These are phyloP conservation scores for Chaetomiaceae sp. DNA, from an alignment of 2,329 filamentous ascomycete species.

Conservation along the genomic window DNA sequence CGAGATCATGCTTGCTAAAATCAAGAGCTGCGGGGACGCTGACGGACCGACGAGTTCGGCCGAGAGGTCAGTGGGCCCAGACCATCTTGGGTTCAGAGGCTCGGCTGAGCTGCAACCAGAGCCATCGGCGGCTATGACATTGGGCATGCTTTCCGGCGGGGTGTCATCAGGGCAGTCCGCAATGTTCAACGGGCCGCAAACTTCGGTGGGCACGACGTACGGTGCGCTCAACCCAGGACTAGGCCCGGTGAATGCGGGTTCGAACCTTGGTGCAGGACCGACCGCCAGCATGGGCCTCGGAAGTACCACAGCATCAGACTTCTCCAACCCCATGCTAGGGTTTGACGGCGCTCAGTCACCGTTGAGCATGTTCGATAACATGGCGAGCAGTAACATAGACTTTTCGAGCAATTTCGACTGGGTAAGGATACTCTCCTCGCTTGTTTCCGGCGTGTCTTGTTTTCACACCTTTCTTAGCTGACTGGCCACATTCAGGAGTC, in stretches of 20 bases:
- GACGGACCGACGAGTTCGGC: conserved; percentile 11
- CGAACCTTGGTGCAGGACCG: background rate
- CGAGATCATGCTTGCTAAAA: conserved; percentile 78
- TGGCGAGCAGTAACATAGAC: conserved; percentile 40
- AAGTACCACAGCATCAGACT: conserved; percentile 36
- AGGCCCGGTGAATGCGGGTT: background rate
- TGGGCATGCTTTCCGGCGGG: conserved; percentile 41
- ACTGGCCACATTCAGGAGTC: conserved; percentile 39
- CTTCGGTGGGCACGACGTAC: conserved; percentile 40
- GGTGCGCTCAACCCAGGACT: conserved; percentile 42
- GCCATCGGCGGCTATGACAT: conserved; percentile 39
- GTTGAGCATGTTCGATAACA: conserved; percentile 49
- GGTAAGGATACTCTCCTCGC: conserved; percentile 36
- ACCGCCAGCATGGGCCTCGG: conserved; percentile 17
- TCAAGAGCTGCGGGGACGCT: conserved; percentile 48
- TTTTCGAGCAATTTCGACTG: conserved; percentile 54
- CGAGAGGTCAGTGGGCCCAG: conserved; percentile 21
- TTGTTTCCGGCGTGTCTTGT: no score
- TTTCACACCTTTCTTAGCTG: conserved; percentile 20
- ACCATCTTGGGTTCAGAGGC: conserved; percentile 5
- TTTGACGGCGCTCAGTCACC: conserved; percentile 41
- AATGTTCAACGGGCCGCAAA: conserved; percentile 32
- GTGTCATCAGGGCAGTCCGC: conserved; percentile 32
- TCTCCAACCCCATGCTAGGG: conserved; percentile 33
- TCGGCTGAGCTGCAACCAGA: conserved; percentile 34